Conservation (phyloP, 257 asterid species). For the Gentiana straminea region DNA sequence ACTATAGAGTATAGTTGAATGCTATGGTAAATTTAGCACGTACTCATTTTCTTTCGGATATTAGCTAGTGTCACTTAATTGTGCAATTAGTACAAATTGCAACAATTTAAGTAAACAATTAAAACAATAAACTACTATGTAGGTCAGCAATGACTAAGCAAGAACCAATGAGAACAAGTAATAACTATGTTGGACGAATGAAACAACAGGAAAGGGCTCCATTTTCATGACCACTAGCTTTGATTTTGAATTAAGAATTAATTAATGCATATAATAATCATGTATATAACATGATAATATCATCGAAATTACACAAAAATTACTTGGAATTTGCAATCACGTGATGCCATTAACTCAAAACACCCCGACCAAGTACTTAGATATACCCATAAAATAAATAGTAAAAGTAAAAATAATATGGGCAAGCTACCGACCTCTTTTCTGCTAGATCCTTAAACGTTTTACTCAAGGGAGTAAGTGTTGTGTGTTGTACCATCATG, state of each 20-base stretch:
- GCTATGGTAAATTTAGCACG: too few relatives aligned
- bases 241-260: slow-evolving; percentile 12
- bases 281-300: neutral
- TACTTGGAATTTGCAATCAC: slow-evolving; percentile 42
- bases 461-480: too few relatives aligned
- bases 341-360: slow-evolving; percentile 90
- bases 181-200: neutral
- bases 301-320: slow-evolving; percentile 22
- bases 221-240: neutral
- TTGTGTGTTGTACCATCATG: too few relatives aligned
- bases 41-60: too few relatives aligned
- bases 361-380: slow-evolving; percentile 82
- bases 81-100: too few relatives aligned
- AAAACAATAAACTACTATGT: slow-evolving; percentile 3
- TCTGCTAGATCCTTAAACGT: too few relatives aligned
- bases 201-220: neutral
- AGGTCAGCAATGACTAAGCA: slow-evolving; percentile 8
- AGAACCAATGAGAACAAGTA: neutral
- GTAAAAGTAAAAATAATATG: slow-evolving; percentile 2
- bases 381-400: slow-evolving; percentile 22
- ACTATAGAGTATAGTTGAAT: too few relatives aligned
- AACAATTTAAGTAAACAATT: too few relatives aligned
- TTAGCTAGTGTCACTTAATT: too few relatives aligned
- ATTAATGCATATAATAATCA: slow-evolving; percentile 1
- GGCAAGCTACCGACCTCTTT: too few relatives aligned